Percentiles rank a stretch among this genome's conserved stretches.
Evolutionary conservation across 768 basidiomycete species (phyloP).

Genomic region (Clitopilus passeckerianus): DNA sequence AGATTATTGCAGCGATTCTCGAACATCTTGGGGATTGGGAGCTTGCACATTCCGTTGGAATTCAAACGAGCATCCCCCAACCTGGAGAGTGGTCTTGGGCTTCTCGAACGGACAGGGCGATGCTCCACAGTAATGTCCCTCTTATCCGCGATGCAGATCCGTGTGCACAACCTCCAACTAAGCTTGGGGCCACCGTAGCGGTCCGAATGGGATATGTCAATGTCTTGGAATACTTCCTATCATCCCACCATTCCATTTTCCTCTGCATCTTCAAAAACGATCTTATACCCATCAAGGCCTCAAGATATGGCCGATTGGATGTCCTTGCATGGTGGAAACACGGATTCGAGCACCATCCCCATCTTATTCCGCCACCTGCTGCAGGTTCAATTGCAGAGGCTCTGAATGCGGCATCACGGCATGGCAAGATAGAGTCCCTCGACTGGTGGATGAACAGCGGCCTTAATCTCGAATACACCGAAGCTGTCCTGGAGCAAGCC

Average conservation of each 20-base stretch:
- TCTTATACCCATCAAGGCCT: constrained; percentile 74
- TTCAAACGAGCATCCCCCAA: constrained; percentile 62
- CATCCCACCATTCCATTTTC: constrained; percentile 61
- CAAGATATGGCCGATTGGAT: constrained; percentile 62
- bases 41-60: constrained; percentile 68
- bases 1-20: constrained; percentile 72
- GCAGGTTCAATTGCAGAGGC: constrained; percentile 58
- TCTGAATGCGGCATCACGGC: constrained; percentile 74
- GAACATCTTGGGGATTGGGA: constrained; percentile 85
- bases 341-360: constrained; percentile 54
- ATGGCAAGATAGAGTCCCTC: constrained; percentile 68
- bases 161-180: constrained; percentile 54
- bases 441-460: constrained; percentile 80
- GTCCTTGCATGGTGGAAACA: constrained; percentile 85
- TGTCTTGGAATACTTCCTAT: constrained; percentile 71
- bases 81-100: constrained; percentile 74
- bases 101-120: constrained; percentile 62
- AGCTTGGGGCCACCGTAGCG: constrained; percentile 59
- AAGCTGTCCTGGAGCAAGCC: constrained; percentile 74
- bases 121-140: constrained; percentile 59
- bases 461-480: constrained; percentile 68
- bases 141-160: constrained; percentile 60
- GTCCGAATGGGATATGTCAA: constrained; percentile 74
- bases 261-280: constrained; percentile 58
- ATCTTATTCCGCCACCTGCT: constrained; percentile 52